Conservation (phyloP, 495 filamentous ascomycete species). For the Amniculicola lignicola region DNA sequence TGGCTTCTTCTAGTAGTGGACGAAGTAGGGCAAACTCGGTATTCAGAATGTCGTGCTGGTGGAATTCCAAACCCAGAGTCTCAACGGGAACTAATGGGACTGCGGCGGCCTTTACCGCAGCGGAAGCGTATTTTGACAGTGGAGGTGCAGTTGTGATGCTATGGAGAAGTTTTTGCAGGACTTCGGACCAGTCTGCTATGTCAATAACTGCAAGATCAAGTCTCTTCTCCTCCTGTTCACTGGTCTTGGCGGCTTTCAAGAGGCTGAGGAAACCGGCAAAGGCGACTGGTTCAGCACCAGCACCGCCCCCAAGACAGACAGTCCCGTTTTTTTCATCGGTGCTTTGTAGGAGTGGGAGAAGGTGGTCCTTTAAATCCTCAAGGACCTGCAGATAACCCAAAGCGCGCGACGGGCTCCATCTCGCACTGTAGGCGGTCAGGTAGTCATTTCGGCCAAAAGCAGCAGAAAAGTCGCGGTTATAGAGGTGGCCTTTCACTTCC, state of each 20-base stretch:
- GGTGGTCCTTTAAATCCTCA: constrained; percentile 44
- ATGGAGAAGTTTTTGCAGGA: constrained; percentile 54
- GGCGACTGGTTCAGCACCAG: constrained; percentile 78
- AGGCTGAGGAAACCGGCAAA: constrained; percentile 60
- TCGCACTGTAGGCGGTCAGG: constrained; percentile 74
- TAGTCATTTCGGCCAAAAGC: constrained; percentile 71
- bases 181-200: constrained; percentile 68
- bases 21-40: constrained; percentile 45
- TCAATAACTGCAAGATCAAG: constrained; percentile 69
- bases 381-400: constrained; percentile 74
- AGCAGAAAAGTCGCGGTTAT: constrained; percentile 72
- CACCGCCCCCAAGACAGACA: constrained; percentile 70
- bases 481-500: constrained; percentile 77
- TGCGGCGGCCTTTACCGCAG: constrained; percentile 48
- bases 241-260: constrained; percentile 29
- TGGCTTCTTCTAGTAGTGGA: constrained; percentile 42
- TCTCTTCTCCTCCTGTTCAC: background rate
- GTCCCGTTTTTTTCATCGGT: constrained; percentile 6
- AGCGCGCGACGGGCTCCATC: constrained; percentile 82
- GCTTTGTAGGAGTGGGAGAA: constrained; percentile 28
- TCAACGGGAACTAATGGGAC: constrained; percentile 42
- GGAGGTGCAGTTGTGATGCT: constrained; percentile 48
- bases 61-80: constrained; percentile 44
- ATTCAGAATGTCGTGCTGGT: constrained; percentile 61
- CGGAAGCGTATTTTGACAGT: constrained; percentile 56